These are phyloP conservation scores for Piper betle DNA, from an alignment of 164 flowering plant species.

Conservation along the genomic window DNA sequence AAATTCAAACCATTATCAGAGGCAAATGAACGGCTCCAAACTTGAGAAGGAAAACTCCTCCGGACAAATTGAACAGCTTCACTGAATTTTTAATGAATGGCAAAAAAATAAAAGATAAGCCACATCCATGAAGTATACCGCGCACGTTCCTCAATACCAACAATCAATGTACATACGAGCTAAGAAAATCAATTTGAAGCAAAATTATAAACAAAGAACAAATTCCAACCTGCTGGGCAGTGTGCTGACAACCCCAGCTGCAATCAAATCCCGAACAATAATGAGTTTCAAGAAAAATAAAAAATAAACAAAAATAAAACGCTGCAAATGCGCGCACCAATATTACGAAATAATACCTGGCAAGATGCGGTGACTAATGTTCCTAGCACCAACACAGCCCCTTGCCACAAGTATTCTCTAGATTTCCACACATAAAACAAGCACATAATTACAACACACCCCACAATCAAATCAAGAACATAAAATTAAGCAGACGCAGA, in stretches of 20 bases:
- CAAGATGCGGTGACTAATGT: conserved; percentile 13
- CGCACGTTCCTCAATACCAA: not conserved
- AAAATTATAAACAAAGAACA: not conserved
- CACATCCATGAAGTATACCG: too few relatives aligned
- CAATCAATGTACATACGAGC: not conserved
- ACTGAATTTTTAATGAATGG: conserved; percentile 18
- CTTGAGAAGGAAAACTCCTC: conserved; percentile 11
- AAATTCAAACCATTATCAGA: conserved; percentile 36
- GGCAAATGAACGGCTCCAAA: conserved; percentile 39
- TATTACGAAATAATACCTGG: conserved; percentile 21
- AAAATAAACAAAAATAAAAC: not conserved
- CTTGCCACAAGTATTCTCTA: conserved; percentile 20
- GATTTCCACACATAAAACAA: not conserved
- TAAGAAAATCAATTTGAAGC: not conserved
- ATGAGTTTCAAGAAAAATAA: not conserved
- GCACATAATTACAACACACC: not conserved
- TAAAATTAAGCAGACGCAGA: too few relatives aligned
- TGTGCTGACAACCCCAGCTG: conserved; percentile 22
- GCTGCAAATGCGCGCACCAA: not conserved
- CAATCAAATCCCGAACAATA: not conserved
- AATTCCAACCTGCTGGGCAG: conserved; percentile 22
- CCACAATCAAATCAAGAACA: too few relatives aligned
- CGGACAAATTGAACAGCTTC: conserved; percentile 13
- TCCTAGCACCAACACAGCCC: conserved; percentile 16
- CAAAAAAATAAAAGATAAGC: not conserved